Conservation (phyloP, 208 protist genomes). For the Crithidia bombi region DNA sequence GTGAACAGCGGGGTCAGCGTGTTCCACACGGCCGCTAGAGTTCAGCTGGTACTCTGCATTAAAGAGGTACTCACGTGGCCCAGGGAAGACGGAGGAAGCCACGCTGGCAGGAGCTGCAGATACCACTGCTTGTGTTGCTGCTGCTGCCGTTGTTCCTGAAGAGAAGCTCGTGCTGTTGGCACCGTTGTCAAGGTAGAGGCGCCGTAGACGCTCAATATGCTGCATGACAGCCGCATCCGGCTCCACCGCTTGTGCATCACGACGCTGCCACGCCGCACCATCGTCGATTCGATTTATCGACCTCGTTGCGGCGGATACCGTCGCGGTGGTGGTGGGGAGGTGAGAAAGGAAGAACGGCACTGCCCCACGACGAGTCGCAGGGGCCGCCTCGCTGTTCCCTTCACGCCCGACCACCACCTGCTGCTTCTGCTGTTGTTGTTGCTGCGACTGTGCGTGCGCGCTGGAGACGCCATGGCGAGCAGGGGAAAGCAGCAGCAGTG, state of each 20-base stretch:
- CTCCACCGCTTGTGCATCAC: too few species aligned
- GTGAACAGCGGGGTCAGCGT: conserved; percentile 6
- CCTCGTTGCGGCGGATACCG: not conserved
- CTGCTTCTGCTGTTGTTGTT: not conserved
- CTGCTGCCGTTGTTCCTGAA: not conserved
- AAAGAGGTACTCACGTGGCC: conserved; percentile 6
- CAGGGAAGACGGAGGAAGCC: not conserved
- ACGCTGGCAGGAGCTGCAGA: not conserved
- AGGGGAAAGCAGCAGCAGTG: conserved; percentile 13
- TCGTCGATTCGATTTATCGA: not conserved
- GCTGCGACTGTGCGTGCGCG: not conserved
- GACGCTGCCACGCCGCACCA: not conserved
- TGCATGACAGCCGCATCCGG: conserved; percentile 4
- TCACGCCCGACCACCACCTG: not conserved
- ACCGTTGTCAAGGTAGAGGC: conserved; percentile 6
- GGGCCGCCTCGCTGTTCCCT: not conserved
- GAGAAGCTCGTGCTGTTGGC: not conserved
- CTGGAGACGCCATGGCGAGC: not conserved
- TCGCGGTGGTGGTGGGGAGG: not conserved
- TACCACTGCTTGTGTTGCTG: not conserved
- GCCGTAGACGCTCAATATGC: conserved; percentile 29
- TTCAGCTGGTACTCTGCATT: not conserved
- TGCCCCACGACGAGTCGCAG: conserved; percentile 13
- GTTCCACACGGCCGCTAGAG: not conserved
- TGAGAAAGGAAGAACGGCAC: conserved; percentile 21